These are phyloP conservation scores for Ampelomyces quisqualis DNA, from an alignment of 2,329 filamentous ascomycete species.

Conservation along the genomic window DNA sequence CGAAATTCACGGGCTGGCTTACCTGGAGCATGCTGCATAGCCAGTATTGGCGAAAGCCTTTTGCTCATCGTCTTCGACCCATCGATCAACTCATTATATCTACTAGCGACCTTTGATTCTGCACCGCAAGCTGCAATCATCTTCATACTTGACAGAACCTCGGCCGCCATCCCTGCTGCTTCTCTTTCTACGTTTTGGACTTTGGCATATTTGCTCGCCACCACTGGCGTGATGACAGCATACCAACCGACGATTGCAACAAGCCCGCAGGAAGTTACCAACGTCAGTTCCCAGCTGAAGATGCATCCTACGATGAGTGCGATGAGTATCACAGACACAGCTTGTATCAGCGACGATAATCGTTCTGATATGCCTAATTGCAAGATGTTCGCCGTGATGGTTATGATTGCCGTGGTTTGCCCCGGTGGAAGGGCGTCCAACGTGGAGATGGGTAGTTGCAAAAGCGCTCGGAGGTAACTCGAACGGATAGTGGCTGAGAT, in stretches of 20 bases:
- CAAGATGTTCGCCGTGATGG: conserved; percentile 27
- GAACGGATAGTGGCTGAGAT: conserved; percentile 31
- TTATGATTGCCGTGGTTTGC: conserved; percentile 31
- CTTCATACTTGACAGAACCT: conserved; percentile 21
- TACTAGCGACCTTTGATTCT: conserved; percentile 20
- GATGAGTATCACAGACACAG: conserved; percentile 22
- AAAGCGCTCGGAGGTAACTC: conserved; percentile 25
- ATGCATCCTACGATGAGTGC: conserved; percentile 29
- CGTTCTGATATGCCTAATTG: conserved; percentile 35
- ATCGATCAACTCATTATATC: conserved; percentile 14
- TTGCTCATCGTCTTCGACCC: conserved; percentile 9
- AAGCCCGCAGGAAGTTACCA: conserved; percentile 27
- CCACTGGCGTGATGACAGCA: conserved; percentile 17
- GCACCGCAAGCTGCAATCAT: conserved; percentile 30
- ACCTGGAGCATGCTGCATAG: conserved; percentile 25
- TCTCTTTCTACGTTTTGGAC: conserved; percentile 24
- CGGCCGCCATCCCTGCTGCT: conserved; percentile 19
- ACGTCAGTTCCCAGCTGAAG: conserved; percentile 29
- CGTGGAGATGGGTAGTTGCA: conserved; percentile 26
- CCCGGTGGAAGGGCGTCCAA: conserved; percentile 32
- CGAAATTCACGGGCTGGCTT: conserved; percentile 3
- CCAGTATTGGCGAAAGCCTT: conserved; percentile 18
- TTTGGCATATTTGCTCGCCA: conserved; percentile 16
- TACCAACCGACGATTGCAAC: conserved; percentile 27
- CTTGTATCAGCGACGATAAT: conserved; percentile 28